A percentile compares a stretch with the other conserved stretches of the same genome.
These are phyloP conservation scores for Aspergillus fumigatiaffinis DNA, from an alignment of 2,329 filamentous ascomycete species.

Conservation along the genomic window DNA sequence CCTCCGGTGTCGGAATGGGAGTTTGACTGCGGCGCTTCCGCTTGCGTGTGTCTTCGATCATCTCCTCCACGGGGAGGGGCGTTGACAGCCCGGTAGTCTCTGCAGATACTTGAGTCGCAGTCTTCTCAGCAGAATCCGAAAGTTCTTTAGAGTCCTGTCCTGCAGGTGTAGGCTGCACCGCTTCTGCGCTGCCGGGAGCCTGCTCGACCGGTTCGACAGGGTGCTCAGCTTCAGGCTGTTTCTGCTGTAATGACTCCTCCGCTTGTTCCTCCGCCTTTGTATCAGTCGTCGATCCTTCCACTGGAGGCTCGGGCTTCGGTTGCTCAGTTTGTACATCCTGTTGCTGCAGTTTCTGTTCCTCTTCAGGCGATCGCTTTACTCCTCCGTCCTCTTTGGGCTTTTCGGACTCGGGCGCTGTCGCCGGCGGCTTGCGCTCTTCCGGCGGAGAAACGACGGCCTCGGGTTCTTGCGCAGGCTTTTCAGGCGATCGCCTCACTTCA, in stretches of 20 bases:
- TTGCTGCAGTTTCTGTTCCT: neutral
- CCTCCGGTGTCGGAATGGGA: constrained; percentile 54
- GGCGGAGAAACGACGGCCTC: constrained; percentile 1
- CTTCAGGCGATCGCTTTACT: constrained; percentile 4
- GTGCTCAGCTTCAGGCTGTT: constrained; percentile 7
- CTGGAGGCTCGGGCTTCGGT: neutral
- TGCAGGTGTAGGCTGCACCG: constrained; percentile 8
- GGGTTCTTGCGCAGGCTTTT: constrained; percentile 8
- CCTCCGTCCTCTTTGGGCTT: constrained; percentile 13
- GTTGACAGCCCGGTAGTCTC: constrained; percentile 24
- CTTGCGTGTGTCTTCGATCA: constrained; percentile 56
- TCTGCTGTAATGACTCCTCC: neutral
- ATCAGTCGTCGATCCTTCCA: neutral
- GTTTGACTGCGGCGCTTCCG: constrained; percentile 64
- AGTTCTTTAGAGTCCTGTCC: constrained; percentile 19
- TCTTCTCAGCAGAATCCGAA: constrained; percentile 10
- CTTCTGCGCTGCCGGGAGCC: constrained; percentile 13
- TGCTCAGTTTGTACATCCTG: neutral
- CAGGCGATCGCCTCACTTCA: constrained; percentile 6
- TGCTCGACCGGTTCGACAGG: constrained; percentile 21
- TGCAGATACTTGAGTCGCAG: constrained; percentile 21
- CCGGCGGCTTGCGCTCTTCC: neutral
- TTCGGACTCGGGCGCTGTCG: constrained; percentile 8
- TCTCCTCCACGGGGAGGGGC: constrained; percentile 31
- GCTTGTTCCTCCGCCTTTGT: neutral